Conservation (phyloP, 805 yeast species). For the Komagataella mondaviorum region DNA sequence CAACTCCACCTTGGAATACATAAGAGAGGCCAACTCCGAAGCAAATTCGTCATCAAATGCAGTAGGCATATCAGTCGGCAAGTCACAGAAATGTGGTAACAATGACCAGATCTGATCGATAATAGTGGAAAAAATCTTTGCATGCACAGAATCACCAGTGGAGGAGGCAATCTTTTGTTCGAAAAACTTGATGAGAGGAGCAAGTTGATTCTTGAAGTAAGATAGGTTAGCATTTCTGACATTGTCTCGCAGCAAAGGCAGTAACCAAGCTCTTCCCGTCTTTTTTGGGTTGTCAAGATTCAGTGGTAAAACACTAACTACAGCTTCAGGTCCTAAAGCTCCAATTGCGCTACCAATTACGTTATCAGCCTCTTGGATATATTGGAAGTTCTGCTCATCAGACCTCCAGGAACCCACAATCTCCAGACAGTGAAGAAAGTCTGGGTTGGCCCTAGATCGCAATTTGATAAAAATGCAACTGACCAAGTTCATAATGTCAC, state of each 20-base stretch:
- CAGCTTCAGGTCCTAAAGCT: constrained; percentile 78
- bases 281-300: constrained; percentile 49
- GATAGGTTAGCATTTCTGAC: constrained; percentile 57
- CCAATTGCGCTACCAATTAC: constrained; percentile 71
- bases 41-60: constrained; percentile 73
- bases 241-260: constrained; percentile 83
- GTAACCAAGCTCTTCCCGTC: constrained; percentile 91
- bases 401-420: constrained; percentile 82
- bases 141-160: constrained; percentile 47
- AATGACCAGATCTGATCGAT: constrained; percentile 88
- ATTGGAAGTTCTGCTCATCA: constrained; percentile 54
- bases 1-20: constrained; percentile 63
- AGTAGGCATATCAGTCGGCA: constrained; percentile 58
- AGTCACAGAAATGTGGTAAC: constrained; percentile 77
- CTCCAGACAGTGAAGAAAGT: constrained; percentile 49
- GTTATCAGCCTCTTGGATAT: constrained; percentile 63
- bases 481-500: constrained; percentile 58
- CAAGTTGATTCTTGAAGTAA: constrained; percentile 46
- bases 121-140: constrained; percentile 72
- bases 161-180: constrained; percentile 29
- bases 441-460: constrained; percentile 56
- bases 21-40: constrained; percentile 50
- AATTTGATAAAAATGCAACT: constrained; percentile 50
- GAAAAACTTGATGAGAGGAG: constrained; percentile 53
- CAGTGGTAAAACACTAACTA: constrained; percentile 63